A percentile compares a stretch with the other conserved stretches of the same genome.
Conservation (phyloP, 2,329 filamentous ascomycete species). For the Colletotrichum magnum region DNA sequence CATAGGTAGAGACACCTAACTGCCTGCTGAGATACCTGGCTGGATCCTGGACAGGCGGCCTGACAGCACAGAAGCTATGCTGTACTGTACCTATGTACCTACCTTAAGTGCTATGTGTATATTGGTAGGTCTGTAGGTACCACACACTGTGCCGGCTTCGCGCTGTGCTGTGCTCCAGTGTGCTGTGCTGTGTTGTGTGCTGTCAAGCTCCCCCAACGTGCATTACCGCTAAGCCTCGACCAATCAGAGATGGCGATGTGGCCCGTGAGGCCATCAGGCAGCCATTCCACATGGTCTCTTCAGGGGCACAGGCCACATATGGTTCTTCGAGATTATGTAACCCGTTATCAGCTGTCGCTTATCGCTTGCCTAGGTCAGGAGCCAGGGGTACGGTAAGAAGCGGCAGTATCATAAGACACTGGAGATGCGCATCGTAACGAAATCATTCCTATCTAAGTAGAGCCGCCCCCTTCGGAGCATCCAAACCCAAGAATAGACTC, state of each 20-base stretch:
- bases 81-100: neutral
- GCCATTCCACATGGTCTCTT: constrained; percentile 17
- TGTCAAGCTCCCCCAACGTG: constrained; percentile 11
- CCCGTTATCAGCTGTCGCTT: neutral
- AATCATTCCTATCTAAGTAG: constrained; percentile 11
- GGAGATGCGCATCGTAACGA: neutral
- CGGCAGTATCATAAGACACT: neutral
- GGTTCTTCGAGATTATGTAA: constrained; percentile 23
- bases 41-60: neutral
- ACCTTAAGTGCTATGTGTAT: neutral
- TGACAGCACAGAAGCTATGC: no score
- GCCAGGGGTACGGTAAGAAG: no score
- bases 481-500: constrained; percentile 26
- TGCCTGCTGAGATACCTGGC: neutral
- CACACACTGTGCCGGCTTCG: neutral
- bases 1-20: neutral
- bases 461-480: constrained; percentile 11
- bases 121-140: neutral
- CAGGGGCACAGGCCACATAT: constrained; percentile 35
- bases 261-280: constrained; percentile 31
- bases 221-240: constrained; percentile 32
- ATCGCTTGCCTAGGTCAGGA: neutral
- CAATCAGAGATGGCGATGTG: constrained; percentile 10
- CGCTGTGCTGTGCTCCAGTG: neutral
- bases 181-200: neutral